Evolutionary conservation across 75 land plant species (phyloP).

Genomic region (Pinus taeda): DNA sequence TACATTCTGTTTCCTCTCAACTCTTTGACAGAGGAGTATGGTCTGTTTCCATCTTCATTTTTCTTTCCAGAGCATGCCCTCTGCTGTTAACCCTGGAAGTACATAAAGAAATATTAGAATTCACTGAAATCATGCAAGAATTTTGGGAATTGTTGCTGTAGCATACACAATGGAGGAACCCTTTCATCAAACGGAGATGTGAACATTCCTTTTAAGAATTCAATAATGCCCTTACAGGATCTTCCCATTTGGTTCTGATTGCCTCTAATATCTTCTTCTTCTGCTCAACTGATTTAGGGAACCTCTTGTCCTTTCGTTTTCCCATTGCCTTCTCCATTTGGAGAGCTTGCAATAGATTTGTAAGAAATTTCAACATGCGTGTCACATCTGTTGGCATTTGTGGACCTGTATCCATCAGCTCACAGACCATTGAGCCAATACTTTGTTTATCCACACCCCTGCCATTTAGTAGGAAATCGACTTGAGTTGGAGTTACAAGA

Average conservation of each 20-base stretch:
- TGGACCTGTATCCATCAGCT: too few species aligned
- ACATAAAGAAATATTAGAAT: background rate
- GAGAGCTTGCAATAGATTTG: slow-evolving; percentile 45
- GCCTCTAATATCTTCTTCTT: slow-evolving; percentile 69
- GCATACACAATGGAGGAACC: slow-evolving; percentile 1
- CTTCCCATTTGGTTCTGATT: slow-evolving; percentile 89
- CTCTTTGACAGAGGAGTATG: too few species aligned
- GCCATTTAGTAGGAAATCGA: too few species aligned
- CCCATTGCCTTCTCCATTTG: slow-evolving; percentile 23
- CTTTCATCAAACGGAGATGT: background rate
- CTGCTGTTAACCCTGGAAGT: slow-evolving; percentile 60
- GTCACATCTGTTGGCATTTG: too few species aligned
- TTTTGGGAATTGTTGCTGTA: background rate
- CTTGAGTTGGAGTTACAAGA: too few species aligned
- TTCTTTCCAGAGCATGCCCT: slow-evolving; percentile 26
- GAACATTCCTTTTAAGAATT: background rate
- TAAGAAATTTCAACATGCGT: slow-evolving; percentile 16
- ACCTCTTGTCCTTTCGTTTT: slow-evolving; percentile 19
- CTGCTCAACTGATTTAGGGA: slow-evolving; percentile 59
- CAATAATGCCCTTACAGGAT: slow-evolving; percentile 52
- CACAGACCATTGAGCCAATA: too few species aligned
- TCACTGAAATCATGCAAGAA: background rate
- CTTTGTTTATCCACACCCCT: too few species aligned
- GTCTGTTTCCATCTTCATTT: slow-evolving; percentile 26
- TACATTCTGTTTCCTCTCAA: background rate